These are phyloP conservation scores for Zygosaccharomyces sapae DNA, from an alignment of 1,139 yeast species.

Conservation along the genomic window DNA sequence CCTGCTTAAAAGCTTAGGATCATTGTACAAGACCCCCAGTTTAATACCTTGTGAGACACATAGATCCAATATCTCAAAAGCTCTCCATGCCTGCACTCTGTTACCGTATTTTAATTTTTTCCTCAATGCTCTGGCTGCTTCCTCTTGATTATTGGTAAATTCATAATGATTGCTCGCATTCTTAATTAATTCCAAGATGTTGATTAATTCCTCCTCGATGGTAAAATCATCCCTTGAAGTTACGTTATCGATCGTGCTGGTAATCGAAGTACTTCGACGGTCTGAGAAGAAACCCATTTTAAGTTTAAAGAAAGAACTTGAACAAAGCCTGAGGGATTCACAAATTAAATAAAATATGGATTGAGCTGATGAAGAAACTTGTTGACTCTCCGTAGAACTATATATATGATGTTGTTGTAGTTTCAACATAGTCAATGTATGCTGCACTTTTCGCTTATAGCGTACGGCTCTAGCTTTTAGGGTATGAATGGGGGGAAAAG, in stretches of 20 bases:
- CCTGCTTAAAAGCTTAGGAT: constrained; percentile 65
- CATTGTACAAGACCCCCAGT: constrained; percentile 52
- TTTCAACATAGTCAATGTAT: not conserved
- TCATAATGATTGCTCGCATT: constrained; percentile 22
- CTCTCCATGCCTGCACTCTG: constrained; percentile 35
- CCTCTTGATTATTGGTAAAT: constrained; percentile 38
- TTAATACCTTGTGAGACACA: constrained; percentile 68
- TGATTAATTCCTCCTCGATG: constrained; percentile 42
- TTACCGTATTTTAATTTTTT: constrained; percentile 85
- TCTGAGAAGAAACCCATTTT: constrained; percentile 48
- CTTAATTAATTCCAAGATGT: constrained; percentile 35
- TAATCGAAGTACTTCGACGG: constrained; percentile 53
- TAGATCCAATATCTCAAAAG: constrained; percentile 67
- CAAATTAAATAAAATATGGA: not conserved
- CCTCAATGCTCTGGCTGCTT: constrained; percentile 87
- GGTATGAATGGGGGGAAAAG: not conserved
- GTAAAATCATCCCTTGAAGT: constrained; percentile 41
- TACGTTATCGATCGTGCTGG: constrained; percentile 48
- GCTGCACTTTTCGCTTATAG: not conserved
- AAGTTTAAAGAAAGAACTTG: not conserved
- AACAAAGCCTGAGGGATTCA: not conserved
- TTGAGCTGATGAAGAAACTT: too few relatives aligned
- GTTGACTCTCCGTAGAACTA: not conserved
- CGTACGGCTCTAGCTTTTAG: not conserved
- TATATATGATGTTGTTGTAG: not conserved